Conservation (phyloP, 176 grass and related monocot genomes). For the Aegilops tauschii region DNA sequence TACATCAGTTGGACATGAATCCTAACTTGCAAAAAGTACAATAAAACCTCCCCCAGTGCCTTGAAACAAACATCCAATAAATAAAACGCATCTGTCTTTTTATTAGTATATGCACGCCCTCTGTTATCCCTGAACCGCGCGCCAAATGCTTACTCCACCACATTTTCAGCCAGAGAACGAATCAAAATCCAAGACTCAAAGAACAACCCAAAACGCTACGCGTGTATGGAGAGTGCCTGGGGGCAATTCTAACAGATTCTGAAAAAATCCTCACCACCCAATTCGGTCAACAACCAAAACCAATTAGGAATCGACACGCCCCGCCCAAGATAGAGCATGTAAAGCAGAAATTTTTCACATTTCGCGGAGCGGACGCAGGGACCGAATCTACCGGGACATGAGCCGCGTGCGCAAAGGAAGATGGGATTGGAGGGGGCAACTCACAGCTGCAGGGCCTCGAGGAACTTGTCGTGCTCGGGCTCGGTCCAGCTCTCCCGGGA, state of each 20-base stretch:
- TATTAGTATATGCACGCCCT: not conserved
- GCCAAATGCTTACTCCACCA: not conserved
- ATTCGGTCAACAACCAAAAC: not conserved
- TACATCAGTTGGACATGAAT: not conserved
- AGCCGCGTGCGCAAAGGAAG: no score
- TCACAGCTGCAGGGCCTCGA: constrained; percentile 80
- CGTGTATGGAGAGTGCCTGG: not conserved
- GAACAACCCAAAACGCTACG: not conserved
- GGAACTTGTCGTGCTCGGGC: constrained; percentile 80
- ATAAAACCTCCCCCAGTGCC: not conserved
- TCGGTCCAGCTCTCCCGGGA: constrained; percentile 83
- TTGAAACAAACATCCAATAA: not conserved
- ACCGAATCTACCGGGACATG: no score
- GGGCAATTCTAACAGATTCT: not conserved
- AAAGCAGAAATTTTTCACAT: not conserved
- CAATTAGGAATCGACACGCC: not conserved
- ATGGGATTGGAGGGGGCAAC: not conserved
- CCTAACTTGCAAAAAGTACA: not conserved
- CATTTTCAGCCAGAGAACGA: not conserved
- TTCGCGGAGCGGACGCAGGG: not conserved
- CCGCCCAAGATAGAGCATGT: not conserved
- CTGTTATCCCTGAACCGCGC: not conserved
- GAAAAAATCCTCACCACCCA: not conserved
- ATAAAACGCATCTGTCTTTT: not conserved
- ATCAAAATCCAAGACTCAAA: not conserved